Evolutionary conservation across 306 rosid genomes (phyloP).

Genomic region (Medicago arabica): DNA sequence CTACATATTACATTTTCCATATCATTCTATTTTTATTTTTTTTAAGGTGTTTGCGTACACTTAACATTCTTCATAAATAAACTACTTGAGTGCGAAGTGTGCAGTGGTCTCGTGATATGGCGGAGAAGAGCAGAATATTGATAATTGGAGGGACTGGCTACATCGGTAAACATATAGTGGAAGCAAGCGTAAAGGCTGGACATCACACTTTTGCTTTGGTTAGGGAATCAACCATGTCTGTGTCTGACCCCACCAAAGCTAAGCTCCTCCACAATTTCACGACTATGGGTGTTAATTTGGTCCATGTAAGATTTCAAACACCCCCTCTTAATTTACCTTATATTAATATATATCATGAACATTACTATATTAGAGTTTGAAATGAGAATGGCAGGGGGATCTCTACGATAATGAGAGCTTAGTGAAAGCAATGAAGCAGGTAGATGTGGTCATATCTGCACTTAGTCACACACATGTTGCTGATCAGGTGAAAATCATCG

Average conservation of each 20-base stretch:
- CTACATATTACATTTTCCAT: too few species aligned
- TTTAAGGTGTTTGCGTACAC: too few species aligned
- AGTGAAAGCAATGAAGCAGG: slow-evolving; percentile 77
- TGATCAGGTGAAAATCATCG: slow-evolving; percentile 81
- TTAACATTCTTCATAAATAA: too few species aligned
- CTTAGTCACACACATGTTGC: slow-evolving; percentile 61
- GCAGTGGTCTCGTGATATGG: slow-evolving; percentile 48
- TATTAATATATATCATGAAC: background rate
- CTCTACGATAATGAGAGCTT: slow-evolving; percentile 66
- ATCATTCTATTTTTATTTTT: too few species aligned
- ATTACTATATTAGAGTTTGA: background rate
- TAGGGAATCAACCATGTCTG: slow-evolving; percentile 66
- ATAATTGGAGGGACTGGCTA: slow-evolving; percentile 92
- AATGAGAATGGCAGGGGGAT: slow-evolving; percentile 64
- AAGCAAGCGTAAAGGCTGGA: slow-evolving; percentile 75
- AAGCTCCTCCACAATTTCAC: slow-evolving; percentile 59
- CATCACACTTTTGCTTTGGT: slow-evolving; percentile 78
- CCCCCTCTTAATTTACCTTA: background rate
- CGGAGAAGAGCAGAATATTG: slow-evolving; percentile 75
- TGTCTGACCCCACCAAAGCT: slow-evolving; percentile 67
- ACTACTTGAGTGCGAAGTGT: too few species aligned
- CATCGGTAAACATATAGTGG: slow-evolving; percentile 74
- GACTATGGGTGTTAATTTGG: slow-evolving; percentile 61
- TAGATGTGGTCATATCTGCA: slow-evolving; percentile 84
- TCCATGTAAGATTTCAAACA: slow-evolving; percentile 45